Base-by-base conservation (phyloP, 768 basidiomycete genomes). In the Macrolepiota albuminosa region DNA sequence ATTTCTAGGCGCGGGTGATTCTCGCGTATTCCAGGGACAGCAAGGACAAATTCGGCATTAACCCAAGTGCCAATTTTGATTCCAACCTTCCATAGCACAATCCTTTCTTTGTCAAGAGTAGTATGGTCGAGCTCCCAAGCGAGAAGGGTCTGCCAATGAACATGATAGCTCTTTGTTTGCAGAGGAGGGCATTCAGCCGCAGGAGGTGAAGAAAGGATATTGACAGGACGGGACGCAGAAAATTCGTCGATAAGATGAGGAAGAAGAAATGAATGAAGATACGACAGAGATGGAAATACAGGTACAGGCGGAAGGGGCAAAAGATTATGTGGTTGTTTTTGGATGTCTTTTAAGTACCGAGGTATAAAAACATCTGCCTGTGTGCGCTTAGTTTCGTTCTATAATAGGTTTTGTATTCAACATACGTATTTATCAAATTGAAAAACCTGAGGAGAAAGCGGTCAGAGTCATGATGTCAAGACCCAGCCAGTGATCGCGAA, bases 281-380 rank as follows among this genome's bases (percentile, higher is more conserved):
- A 82, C 11, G 72, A 64, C 57, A 70, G 46, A 59, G 75, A 63
- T 34, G 80, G 81, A 66, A 80, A 81, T 39, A 74, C 56, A 63
- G 77, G 71, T 64, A 77, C 63, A 57, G 80, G 72, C 10, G 77
- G 74, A 31, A 81, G 70, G 60, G 76, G 73, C 40, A 72, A 67
- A 55, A 82, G 71, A 24, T 68, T 68, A 66, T 81, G 78, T 48
- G 72, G 65, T 69, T 75, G 73, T 60, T 70, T 77, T 73, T 82
- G 80, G 36, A 82, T 77, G 61, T 78, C 76, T 73, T 74, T 74
- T 60, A 82, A 72, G 69, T 78, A 81, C 64, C 78, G 74, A 45
- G 79, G 81, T 59, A 80, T 69, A 67, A 79, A 82, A 46, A 73
- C 69, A 47, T 80, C 77, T 61, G 81, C 81, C 80, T 82, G 56